Conservation (phyloP, 345 rosid species). For the Euphorbia lathyris region DNA sequence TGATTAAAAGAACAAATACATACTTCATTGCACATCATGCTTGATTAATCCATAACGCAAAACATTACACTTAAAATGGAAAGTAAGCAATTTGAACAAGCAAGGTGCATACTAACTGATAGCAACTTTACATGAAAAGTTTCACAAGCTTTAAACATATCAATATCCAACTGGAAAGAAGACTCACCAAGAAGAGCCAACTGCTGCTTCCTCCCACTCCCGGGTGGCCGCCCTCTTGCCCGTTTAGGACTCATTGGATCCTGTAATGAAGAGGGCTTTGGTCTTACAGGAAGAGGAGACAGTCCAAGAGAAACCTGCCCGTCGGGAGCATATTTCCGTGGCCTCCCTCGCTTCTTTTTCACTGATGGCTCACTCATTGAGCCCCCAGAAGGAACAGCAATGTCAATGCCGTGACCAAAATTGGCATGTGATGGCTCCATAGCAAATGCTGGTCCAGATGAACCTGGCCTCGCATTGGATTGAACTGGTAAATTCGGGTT, state of each 20-base stretch:
- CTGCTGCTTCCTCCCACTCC: slow-evolving; percentile 94
- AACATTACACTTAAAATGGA: too few relatives aligned
- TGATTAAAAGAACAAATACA: too few relatives aligned
- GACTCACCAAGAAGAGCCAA: slow-evolving; percentile 76
- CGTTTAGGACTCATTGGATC: slow-evolving; percentile 56
- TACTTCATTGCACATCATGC: too few relatives aligned
- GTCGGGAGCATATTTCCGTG: slow-evolving; percentile 81
- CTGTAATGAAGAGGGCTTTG: slow-evolving; percentile 53
- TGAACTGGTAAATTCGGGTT: slow-evolving; percentile 48
- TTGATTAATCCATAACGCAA: too few relatives aligned
- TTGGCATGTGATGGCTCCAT: slow-evolving; percentile 50
- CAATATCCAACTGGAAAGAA: slow-evolving; percentile 9
- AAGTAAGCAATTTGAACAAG: background rate
- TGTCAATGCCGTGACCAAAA: slow-evolving; percentile 57
- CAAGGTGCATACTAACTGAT: background rate
- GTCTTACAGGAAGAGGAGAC: slow-evolving; percentile 55
- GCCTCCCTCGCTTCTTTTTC: slow-evolving; percentile 98
- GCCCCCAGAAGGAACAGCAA: slow-evolving; percentile 47
- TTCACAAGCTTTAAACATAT: background rate
- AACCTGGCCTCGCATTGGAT: slow-evolving; percentile 33
- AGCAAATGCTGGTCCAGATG: slow-evolving; percentile 46
- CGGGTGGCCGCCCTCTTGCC: slow-evolving; percentile 91
- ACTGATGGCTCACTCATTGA: slow-evolving; percentile 48
- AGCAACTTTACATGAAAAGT: slow-evolving; percentile 7
- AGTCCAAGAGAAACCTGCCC: slow-evolving; percentile 87